Evolutionary conservation across 2,329 filamentous ascomycete species (phyloP), one percentile per base, ranked within the genome.

Genomic region (Macrophomina tecta): DNA sequence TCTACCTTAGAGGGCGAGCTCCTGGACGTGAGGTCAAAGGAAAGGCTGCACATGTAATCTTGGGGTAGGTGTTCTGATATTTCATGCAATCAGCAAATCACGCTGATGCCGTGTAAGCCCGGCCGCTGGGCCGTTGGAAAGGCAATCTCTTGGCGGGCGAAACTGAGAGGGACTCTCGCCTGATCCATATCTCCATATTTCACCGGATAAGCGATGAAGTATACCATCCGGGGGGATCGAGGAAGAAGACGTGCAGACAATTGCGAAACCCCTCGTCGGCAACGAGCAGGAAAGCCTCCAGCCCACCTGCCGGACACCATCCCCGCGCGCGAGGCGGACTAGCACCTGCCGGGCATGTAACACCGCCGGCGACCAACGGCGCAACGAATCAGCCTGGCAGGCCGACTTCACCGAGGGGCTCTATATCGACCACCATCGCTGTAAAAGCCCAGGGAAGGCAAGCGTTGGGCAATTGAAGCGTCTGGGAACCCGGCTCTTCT

Each of bases 251-350:
- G 78, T 82, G 2, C 80, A 79, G 45, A 77, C 81, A 9, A 80
- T 73, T 51, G 74, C 76, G 1, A 79, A 84, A 71, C 83, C 82
- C 69, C 83, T 75, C 65, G 79, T 91, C 63, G 85, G 84, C 38
- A 91, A 93, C 75, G 90, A 93, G 74, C 90, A 92, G 76, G 89
- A 91, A 76, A 81, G 77, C 1, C 0, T 87, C 84, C 0, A 88
- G 88, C 40, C 40, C 88, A 85, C 74, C 82, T 90, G 2, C 93
- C 93, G 0, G 97, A 96, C 79, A 97, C 93, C 0, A 90, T 97
- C 51, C 92, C 91, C 8, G 89, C 89, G 72, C 83, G 83, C 0
- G 82, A 90, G 0, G 81, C 85, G 30, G 92, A 97, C 75, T 94
- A 95, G 74, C 89, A 92, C 73, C 89, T 90, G 75, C 80, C 90